phyloP scores from a whole-genome alignment of 2,329 filamentous ascomycete species.

The Endothia cerciana region DNA sequence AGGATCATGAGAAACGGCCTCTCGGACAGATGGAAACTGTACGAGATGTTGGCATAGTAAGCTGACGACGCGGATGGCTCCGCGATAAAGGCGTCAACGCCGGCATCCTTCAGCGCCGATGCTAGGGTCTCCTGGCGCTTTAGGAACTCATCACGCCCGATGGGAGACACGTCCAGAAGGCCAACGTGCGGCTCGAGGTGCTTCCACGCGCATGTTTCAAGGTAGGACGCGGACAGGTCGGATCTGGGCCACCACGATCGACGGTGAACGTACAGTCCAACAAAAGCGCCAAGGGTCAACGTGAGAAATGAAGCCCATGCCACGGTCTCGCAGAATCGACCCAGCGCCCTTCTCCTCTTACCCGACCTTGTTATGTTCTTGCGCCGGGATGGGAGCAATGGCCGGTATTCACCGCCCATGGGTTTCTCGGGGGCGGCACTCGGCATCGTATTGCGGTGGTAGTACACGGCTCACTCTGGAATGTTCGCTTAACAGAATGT shows the following conservation, averaged over 20 bases:
- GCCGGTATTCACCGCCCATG: constrained; percentile 16
- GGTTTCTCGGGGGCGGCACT: constrained; percentile 15
- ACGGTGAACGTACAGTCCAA: constrained; percentile 21
- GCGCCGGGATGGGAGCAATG: constrained; percentile 12
- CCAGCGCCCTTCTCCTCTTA: constrained; percentile 18
- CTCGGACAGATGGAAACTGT: constrained; percentile 35
- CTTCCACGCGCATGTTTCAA: constrained; percentile 36
- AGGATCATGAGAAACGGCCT: constrained; percentile 37
- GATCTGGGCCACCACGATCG: constrained; percentile 11
- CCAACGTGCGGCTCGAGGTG: constrained; percentile 32
- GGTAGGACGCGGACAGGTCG: constrained; percentile 18
- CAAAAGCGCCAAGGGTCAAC: constrained; percentile 13
- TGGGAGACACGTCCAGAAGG: constrained; percentile 35
- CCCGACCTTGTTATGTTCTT: constrained; percentile 9
- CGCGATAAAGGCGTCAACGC: constrained; percentile 37
- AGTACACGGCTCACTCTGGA: neutral
- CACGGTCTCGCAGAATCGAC: constrained; percentile 27
- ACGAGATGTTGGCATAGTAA: constrained; percentile 35
- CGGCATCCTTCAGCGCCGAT: constrained; percentile 30
- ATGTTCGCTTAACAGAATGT: neutral
- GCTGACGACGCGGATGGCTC: constrained; percentile 36
- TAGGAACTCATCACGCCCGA: constrained; percentile 35
- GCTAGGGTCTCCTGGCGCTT: constrained; percentile 34
- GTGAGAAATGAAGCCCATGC: constrained; percentile 24
- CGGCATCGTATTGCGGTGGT: neutral